Conservation (phyloP, 192 early-diverging fungal species). For the Neocallimastix lanati region DNA sequence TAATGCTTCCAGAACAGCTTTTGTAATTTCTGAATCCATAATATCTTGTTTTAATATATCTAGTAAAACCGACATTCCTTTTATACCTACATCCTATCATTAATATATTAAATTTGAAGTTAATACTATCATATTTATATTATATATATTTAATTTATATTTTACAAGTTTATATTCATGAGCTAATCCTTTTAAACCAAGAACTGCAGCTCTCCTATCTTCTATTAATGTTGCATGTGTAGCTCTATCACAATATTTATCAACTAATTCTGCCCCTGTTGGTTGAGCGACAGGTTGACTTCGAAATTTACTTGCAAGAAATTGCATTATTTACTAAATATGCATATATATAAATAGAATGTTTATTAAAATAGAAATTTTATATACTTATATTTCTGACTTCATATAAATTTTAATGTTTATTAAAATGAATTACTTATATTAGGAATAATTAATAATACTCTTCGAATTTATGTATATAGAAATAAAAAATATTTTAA, state of each 20-base stretch:
- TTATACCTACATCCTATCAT: slow-evolving; percentile 67
- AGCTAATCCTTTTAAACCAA: slow-evolving; percentile 66
- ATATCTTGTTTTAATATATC: slow-evolving; percentile 58
- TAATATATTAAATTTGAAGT: neutral
- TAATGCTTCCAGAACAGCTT: slow-evolving; percentile 77
- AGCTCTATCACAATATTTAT: slow-evolving; percentile 64
- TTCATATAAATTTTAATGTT: too few relatives aligned
- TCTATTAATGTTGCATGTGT: slow-evolving; percentile 70
- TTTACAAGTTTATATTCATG: slow-evolving; percentile 59
- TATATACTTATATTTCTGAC: too few relatives aligned
- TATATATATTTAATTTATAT: neutral
- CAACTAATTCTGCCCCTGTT: slow-evolving; percentile 55
- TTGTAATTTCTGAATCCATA: slow-evolving; percentile 69
- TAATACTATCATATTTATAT: neutral
- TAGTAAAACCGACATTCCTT: slow-evolving; percentile 51
- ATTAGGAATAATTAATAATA: too few relatives aligned
- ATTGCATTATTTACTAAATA: too few relatives aligned
- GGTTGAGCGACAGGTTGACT: too few relatives aligned
- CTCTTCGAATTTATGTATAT: too few relatives aligned
- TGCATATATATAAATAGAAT: too few relatives aligned
- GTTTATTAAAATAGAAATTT: too few relatives aligned
- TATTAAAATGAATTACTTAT: too few relatives aligned
- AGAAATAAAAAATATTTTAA: too few relatives aligned
- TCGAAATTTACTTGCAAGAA: too few relatives aligned
- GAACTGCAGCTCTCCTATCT: slow-evolving; percentile 72